Evolutionary conservation across 108 stramenopile species (phyloP).

Genomic region (Cyclotella kingstonii): DNA sequence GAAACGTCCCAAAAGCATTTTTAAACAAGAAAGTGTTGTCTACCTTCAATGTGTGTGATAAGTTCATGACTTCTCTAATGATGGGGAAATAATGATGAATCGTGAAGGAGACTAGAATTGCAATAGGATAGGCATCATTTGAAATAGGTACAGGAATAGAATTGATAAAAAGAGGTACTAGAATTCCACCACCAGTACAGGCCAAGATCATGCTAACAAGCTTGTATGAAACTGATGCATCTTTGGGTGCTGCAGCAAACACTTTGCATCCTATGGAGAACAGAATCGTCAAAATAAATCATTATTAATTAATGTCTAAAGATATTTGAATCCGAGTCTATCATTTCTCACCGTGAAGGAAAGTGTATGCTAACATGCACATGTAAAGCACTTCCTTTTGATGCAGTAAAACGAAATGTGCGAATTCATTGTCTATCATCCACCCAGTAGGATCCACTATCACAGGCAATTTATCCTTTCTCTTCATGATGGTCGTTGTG

Average conservation of each 20-base stretch:
- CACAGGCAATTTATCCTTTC: neutral
- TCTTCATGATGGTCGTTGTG: neutral
- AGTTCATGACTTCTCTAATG: slow-evolving; percentile 64
- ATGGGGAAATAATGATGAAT: slow-evolving; percentile 77
- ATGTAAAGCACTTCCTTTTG: slow-evolving; percentile 68
- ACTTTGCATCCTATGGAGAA: slow-evolving; percentile 63
- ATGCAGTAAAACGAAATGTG: slow-evolving; percentile 72
- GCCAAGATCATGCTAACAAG: slow-evolving; percentile 71
- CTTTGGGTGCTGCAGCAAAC: slow-evolving; percentile 43
- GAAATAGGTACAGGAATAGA: slow-evolving; percentile 72
- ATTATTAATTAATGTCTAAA: neutral
- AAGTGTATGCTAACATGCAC: slow-evolving; percentile 72
- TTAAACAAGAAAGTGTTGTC: neutral
- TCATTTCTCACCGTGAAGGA: slow-evolving; percentile 54
- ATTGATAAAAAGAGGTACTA: slow-evolving; percentile 88
- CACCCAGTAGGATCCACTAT: slow-evolving; percentile 69
- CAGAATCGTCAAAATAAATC: neutral
- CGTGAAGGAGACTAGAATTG: slow-evolving; percentile 64
- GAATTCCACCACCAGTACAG: slow-evolving; percentile 84
- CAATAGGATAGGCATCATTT: slow-evolving; percentile 81
- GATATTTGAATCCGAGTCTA: neutral
- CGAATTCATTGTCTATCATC: slow-evolving; percentile 72
- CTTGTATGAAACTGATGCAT: slow-evolving; percentile 61
- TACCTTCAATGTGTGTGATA: slow-evolving; percentile 56
- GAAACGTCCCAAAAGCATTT: neutral